Base-by-base conservation (phyloP, 164 flowering plant species). In the Berberis thunbergii region DNA sequence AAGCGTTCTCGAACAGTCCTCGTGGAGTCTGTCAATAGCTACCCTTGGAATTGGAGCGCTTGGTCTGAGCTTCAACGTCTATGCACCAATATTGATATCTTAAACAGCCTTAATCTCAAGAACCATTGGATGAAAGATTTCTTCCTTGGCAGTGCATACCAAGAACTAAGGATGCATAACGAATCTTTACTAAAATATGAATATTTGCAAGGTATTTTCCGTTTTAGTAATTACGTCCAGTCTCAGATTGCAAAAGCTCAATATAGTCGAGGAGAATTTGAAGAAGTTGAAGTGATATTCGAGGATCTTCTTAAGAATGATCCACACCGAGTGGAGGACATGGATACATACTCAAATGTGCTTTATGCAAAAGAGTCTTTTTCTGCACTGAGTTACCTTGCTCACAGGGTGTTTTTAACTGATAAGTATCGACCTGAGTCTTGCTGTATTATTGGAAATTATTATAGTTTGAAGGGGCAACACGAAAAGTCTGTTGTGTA, bases 21-120 rank as follows among this genome's bases (percentile, higher is more conserved):
- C 57, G 85, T 83, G 65, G 97, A 95, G 61, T 95, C 97, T 54
- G 99, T 95, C 63, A 95, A 91, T 60, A 81, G 69, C 71, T 91
- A 91, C 68, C 97, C 99, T 26, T 95, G 99, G 99, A 95, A 95
- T 68, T 95, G 99, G 99, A 89, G 68, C 76, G 97, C 99, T n/a
- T 95, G 97, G 99, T 81, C 84, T 41, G 96, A 89, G 74, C 83
- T 95, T 70, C 97, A 86, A 74, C 81, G 87, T 8, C 72, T 91
- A 6, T 95, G 99, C 80, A 82, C 94, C 38, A 78, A 91, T 13
- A 53, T 80, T 39, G 89, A 88, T 58, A 72, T 76, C 57, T 69
- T 95, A 70, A 85, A 82, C 64, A 76, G 76, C 70, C 92, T 91
- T 42, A 80, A 73, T 69, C 92, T 95, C 67, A 83, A 77, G 71